Conservation (phyloP, 2,329 filamentous ascomycete species). For the Fusarium palustre region DNA sequence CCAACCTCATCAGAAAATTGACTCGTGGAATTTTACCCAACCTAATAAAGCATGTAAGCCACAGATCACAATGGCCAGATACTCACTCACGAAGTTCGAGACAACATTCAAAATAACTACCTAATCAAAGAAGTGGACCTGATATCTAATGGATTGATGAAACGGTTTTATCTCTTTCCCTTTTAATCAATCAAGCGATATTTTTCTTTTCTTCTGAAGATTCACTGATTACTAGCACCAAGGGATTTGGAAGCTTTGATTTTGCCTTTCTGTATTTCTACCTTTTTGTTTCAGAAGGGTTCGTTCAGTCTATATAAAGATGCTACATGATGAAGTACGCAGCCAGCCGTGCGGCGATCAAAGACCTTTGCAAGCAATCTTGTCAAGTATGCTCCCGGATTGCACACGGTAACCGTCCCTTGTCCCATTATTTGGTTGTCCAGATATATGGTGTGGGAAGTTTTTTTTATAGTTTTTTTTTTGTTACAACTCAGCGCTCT, state of each 20-base stretch:
- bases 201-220: not conserved
- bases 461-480: too few relatives aligned
- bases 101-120: not conserved
- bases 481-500: not conserved
- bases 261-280: not conserved
- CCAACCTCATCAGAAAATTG: slow-evolving; percentile 1
- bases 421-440: not conserved
- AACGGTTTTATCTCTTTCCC: not conserved
- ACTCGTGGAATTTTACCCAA: not conserved
- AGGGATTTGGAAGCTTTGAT: not conserved
- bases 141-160: not conserved
- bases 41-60: slow-evolving; percentile 9
- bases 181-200: not conserved
- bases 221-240: not conserved
- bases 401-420: not conserved
- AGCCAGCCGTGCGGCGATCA: not conserved
- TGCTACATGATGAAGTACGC: not conserved
- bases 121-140: not conserved
- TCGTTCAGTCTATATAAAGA: not conserved
- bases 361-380: not conserved
- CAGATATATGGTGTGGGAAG: too few relatives aligned
- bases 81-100: not conserved
- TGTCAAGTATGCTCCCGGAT: not conserved
- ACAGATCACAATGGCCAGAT: slow-evolving; percentile 8
- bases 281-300: not conserved